Conservation (phyloP, 768 basidiomycete genomes). For the Hypsizygus marmoreus region DNA sequence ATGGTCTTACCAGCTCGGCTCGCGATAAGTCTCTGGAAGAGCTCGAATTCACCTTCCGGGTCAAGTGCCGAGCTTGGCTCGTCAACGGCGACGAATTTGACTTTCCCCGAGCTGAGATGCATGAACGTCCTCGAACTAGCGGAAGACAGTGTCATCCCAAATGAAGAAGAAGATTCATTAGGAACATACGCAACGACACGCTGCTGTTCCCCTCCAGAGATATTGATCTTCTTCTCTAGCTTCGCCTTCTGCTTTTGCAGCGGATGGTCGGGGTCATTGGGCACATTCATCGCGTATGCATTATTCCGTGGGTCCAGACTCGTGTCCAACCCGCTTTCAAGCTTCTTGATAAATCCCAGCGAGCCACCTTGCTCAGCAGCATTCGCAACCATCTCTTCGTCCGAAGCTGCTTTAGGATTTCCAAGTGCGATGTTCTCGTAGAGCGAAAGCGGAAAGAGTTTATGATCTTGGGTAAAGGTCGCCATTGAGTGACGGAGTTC, state of each 20-base stretch:
- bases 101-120: slow-evolving; percentile 26
- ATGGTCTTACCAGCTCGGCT: slow-evolving; percentile 38
- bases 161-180: neutral
- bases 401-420: slow-evolving; percentile 11
- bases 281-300: slow-evolving; percentile 10
- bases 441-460: slow-evolving; percentile 49
- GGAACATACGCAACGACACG: slow-evolving; percentile 27
- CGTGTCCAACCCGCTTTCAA: slow-evolving; percentile 20
- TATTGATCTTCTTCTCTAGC: slow-evolving; percentile 19
- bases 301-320: slow-evolving; percentile 15
- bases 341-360: slow-evolving; percentile 16
- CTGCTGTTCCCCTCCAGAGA: slow-evolving; percentile 29
- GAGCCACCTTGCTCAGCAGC: slow-evolving; percentile 35
- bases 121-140: slow-evolving; percentile 32
- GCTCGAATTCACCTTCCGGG: slow-evolving; percentile 40
- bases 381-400: slow-evolving; percentile 21
- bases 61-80: slow-evolving; percentile 53
- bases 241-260: slow-evolving; percentile 15
- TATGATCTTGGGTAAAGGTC: slow-evolving; percentile 51
- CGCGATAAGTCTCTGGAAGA: slow-evolving; percentile 34
- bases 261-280: slow-evolving; percentile 18
- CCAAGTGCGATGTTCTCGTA: slow-evolving; percentile 43
- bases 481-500: slow-evolving; percentile 47
- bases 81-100: slow-evolving; percentile 44
- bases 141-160: neutral